These are phyloP conservation scores for Chalara sp. DNA, from an alignment of 2,329 filamentous ascomycete species.

Conservation along the genomic window DNA sequence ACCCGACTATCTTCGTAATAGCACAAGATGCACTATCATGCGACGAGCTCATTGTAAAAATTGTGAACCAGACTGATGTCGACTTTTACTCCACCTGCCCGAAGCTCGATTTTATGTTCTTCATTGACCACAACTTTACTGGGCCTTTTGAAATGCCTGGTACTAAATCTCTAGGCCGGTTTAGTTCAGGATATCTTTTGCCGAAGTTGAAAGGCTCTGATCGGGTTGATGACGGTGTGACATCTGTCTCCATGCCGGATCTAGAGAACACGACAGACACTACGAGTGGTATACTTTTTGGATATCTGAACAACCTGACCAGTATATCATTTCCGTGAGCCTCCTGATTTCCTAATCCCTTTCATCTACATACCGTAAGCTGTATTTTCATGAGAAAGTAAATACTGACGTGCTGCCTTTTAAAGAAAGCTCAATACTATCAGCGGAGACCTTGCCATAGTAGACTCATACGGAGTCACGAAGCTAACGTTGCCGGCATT, in stretches of 20 bases:
- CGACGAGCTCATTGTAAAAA: background rate
- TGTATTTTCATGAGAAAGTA: background rate
- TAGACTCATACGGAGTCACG: background rate
- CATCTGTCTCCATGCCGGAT: constrained; percentile 6
- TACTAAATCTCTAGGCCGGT: background rate
- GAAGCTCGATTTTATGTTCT: background rate
- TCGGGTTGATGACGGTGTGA: constrained; percentile 5
- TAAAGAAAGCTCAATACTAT: constrained; percentile 1
- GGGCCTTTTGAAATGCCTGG: constrained; percentile 6
- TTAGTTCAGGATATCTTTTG: constrained; percentile 3
- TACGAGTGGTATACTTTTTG: background rate
- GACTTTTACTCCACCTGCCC: constrained; percentile 6
- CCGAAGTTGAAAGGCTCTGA: background rate
- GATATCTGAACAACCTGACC: constrained; percentile 7
- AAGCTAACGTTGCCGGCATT: background rate
- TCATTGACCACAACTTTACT: constrained; percentile 2
- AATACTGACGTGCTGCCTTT: background rate
- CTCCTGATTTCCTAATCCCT: background rate
- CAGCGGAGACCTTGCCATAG: background rate
- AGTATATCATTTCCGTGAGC: constrained; percentile 6
- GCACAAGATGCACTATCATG: background rate
- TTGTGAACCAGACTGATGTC: constrained; percentile 3
- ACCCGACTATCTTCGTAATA: background rate
- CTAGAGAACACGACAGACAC: constrained; percentile 3
- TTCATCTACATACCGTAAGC: background rate